Conservation (phyloP, 108 stramenopile species). For the Cyclostephanos tholiformis region DNA sequence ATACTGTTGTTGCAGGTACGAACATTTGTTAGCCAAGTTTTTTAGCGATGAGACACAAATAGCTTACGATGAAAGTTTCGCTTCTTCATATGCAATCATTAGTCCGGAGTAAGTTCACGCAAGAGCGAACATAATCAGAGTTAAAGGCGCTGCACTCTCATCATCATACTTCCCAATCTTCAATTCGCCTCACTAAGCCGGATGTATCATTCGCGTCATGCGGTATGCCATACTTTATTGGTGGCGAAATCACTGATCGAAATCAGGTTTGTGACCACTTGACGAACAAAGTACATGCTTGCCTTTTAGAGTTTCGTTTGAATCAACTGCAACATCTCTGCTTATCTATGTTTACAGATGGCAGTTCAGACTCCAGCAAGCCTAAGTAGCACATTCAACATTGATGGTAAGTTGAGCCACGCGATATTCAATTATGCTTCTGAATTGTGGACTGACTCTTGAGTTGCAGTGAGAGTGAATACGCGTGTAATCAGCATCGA, state of each 20-base stretch:
- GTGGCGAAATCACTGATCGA: slow-evolving; percentile 67
- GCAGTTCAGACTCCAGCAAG: slow-evolving; percentile 70
- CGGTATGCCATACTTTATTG: slow-evolving; percentile 80
- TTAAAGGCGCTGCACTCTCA: not conserved
- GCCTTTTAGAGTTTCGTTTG: not conserved
- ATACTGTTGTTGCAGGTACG: slow-evolving; percentile 60
- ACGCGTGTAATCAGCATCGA: slow-evolving; percentile 57
- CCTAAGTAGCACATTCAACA: slow-evolving; percentile 54
- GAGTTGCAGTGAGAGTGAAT: slow-evolving; percentile 52
- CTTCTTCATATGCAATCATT: not conserved
- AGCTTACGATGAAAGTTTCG: not conserved
- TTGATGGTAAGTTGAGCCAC: slow-evolving; percentile 58
- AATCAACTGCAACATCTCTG: not conserved
- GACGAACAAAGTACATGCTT: not conserved
- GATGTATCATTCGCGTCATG: slow-evolving; percentile 72
- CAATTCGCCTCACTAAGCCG: slow-evolving; percentile 39
- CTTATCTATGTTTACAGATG: slow-evolving; percentile 36
- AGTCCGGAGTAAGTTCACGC: slow-evolving; percentile 24
- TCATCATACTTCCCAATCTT: not conserved
- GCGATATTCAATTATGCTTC: not conserved
- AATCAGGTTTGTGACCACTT: slow-evolving; percentile 24
- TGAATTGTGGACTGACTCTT: not conserved
- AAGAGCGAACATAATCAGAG: too few relatives aligned
- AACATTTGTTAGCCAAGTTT: not conserved
- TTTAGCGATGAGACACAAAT: not conserved